Conservation (phyloP, 331 rosid species). For the Pyrus hybrid region DNA sequence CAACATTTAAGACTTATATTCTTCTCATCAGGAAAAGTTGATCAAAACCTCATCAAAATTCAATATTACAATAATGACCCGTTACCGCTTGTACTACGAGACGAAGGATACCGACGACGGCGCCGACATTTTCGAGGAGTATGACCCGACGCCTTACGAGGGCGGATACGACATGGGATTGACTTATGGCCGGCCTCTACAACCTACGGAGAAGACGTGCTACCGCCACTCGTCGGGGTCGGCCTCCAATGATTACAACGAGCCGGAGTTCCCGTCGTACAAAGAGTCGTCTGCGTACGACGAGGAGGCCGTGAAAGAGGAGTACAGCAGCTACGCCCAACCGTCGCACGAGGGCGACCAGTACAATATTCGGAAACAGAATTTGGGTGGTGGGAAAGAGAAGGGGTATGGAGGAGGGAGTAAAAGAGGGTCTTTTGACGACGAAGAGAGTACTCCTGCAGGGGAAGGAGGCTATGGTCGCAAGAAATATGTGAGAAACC, state of each 20-base stretch:
- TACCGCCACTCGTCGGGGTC: background rate
- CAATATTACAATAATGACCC: background rate
- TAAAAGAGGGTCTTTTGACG: background rate
- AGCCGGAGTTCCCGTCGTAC: background rate
- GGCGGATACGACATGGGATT: conserved; percentile 2
- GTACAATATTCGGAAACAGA: background rate
- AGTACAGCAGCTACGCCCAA: background rate
- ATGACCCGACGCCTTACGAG: background rate
- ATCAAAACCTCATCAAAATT: background rate
- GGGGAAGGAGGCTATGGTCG: conserved; percentile 9
- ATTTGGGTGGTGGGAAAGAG: too few relatives aligned
- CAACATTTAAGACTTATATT: background rate
- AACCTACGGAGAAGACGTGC: background rate
- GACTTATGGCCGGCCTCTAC: background rate
- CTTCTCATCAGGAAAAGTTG: background rate
- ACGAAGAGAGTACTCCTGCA: background rate
- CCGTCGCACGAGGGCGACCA: background rate
- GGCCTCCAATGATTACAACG: too few relatives aligned
- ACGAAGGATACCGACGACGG: background rate
- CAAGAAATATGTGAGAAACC: background rate
- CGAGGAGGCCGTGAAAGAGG: background rate
- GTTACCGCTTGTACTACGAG: background rate
- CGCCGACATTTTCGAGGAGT: background rate
- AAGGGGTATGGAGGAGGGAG: background rate
- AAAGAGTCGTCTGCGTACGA: background rate